These are phyloP conservation scores for Hymenoscyphus fraxineus DNA, from an alignment of 2,329 filamentous ascomycete species.

Conservation along the genomic window DNA sequence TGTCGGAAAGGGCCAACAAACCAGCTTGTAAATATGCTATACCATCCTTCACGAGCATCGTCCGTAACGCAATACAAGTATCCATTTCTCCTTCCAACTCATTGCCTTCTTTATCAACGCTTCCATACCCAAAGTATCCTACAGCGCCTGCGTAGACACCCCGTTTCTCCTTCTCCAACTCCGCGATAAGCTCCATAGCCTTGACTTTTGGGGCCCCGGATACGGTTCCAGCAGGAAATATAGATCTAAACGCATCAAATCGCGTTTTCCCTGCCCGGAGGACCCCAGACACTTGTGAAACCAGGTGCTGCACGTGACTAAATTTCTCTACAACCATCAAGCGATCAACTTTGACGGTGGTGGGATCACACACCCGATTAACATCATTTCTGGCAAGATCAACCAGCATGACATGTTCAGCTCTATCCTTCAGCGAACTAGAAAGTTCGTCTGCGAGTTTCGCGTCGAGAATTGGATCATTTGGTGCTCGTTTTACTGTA, in stretches of 20 bases:
- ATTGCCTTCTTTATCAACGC: constrained; percentile 60
- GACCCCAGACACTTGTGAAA: constrained; percentile 92
- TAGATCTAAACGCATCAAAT: constrained; percentile 93
- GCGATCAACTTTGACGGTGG: constrained; percentile 84
- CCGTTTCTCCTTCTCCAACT: constrained; percentile 89
- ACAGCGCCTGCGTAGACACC: constrained; percentile 95
- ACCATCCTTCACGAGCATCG: constrained; percentile 91
- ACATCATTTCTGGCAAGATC: constrained; percentile 95
- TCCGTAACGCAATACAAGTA: constrained; percentile 69
- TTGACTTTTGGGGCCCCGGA: constrained; percentile 92
- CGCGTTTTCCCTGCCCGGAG: constrained; percentile 77
- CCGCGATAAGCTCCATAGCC: constrained; percentile 95
- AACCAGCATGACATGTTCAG: constrained; percentile 96
- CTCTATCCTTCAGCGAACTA: constrained; percentile 82
- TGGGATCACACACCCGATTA: constrained; percentile 89
- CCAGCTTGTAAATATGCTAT: constrained; percentile 86
- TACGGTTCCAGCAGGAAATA: constrained; percentile 95
- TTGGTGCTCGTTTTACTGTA: constrained; percentile 83
- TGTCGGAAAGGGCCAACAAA: constrained; percentile 33
- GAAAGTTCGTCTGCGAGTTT: constrained; percentile 72
- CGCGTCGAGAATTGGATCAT: constrained; percentile 76
- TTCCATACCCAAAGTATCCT: constrained; percentile 90
- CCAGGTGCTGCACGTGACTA: constrained; percentile 94
- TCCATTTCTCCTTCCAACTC: constrained; percentile 83
- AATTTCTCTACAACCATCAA: constrained; percentile 94